A percentile compares a stretch with the other conserved stretches of the same genome.
phyloP scores from a whole-genome alignment of 345 rosid species.

The Corymbia maculata region DNA sequence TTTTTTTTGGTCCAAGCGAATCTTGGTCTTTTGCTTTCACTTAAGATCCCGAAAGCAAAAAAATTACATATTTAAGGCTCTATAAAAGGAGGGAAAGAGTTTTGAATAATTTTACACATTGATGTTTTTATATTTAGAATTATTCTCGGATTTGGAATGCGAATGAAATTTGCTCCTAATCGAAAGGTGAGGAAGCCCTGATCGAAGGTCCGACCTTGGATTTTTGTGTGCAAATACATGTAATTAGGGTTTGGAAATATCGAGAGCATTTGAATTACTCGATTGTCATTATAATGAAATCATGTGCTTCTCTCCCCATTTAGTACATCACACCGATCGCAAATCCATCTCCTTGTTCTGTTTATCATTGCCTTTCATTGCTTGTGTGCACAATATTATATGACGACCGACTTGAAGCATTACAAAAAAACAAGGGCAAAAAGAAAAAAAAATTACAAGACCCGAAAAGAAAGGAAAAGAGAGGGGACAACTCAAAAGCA shows the following conservation, averaged over 20 bases:
- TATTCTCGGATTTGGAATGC: background rate
- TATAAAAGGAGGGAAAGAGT: background rate
- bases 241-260: background rate
- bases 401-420: background rate
- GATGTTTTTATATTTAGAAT: background rate
- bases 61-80: background rate
- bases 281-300: background rate
- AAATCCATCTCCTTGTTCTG: background rate
- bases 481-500: background rate
- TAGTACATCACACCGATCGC: background rate
- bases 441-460: too few relatives aligned
- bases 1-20: background rate
- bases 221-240: too few relatives aligned
- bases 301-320: background rate
- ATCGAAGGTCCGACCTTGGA: background rate
- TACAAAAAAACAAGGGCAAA: background rate
- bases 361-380: background rate
- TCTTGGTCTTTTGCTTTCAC: background rate
- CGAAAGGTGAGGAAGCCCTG: background rate
- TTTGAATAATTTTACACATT: background rate
- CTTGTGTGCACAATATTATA: background rate
- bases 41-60: background rate
- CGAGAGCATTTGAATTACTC: background rate
- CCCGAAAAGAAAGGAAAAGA: background rate
- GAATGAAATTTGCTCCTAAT: background rate